Conservation (phyloP, 768 basidiomycete genomes). For the Pleurotus djamor region DNA sequence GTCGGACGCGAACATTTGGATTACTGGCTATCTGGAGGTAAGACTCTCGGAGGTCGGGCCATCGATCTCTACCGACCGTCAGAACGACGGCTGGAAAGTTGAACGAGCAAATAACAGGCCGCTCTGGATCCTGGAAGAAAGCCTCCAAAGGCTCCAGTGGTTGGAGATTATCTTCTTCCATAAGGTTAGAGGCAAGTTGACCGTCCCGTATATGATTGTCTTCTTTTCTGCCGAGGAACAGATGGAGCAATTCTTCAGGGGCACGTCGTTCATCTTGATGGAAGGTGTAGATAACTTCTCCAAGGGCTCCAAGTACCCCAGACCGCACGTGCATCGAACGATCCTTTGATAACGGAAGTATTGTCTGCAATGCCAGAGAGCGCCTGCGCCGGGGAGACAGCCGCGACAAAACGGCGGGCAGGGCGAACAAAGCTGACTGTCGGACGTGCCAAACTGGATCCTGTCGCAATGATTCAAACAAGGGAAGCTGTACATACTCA, state of each 20-base stretch:
- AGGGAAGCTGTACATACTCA: conserved; percentile 56
- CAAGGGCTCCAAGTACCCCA: conserved; percentile 82
- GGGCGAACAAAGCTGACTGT: conserved; percentile 81
- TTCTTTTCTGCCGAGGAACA: conserved; percentile 70
- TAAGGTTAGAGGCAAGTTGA: conserved; percentile 20
- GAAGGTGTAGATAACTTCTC: conserved; percentile 88
- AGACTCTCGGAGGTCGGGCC: conserved; percentile 67
- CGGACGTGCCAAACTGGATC: conserved; percentile 84
- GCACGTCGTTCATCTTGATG: conserved; percentile 60
- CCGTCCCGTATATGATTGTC: conserved; percentile 36
- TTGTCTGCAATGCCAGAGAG: conserved; percentile 61
- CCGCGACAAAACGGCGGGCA: conserved; percentile 76
- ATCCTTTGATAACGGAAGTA: conserved; percentile 63
- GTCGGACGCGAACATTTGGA: conserved; percentile 60
- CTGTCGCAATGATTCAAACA: conserved; percentile 67
- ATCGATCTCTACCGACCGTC: conserved; percentile 73
- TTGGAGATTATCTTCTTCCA: not conserved
- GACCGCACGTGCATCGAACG: conserved; percentile 66
- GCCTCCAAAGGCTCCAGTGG: conserved; percentile 27
- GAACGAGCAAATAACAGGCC: conserved; percentile 80
- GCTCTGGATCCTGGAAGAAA: conserved; percentile 64
- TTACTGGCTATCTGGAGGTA: conserved; percentile 69
- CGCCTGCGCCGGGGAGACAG: conserved; percentile 58
- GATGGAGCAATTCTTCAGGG: conserved; percentile 67
- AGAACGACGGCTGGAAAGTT: conserved; percentile 91